Evolutionary conservation across 1,284 basidiomycete genomes (phyloP), one percentile per base, ranked within the genome.

Genomic region (Trametes sp.): DNA sequence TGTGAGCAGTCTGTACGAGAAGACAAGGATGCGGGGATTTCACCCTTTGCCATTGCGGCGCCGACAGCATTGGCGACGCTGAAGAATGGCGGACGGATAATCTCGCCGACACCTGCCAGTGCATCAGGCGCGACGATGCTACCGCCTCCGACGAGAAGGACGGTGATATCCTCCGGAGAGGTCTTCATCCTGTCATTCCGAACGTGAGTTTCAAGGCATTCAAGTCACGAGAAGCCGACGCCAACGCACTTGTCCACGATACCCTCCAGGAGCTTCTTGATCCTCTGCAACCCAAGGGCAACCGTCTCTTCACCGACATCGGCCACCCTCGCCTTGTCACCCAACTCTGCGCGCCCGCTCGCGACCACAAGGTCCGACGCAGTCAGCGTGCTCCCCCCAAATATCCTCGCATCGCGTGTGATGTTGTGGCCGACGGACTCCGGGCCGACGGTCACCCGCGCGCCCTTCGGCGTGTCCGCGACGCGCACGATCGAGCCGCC

Each of bases 11-110:
- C n/a, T n/a, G n/a, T n/a, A n/a, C n/a, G n/a, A n/a, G n/a, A n/a
- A n/a, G n/a, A n/a, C n/a, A n/a, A n/a, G n/a, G n/a, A n/a, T n/a
- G n/a, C n/a, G n/a, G n/a, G n/a, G n/a, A n/a, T n/a, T n/a, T 69
- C 67, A 49, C 80, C 78, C 60, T 76, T 81, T 5, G 80, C 80
- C 67, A 83, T 81, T 2, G 82, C 82, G 2, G 81, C 81, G 4
- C 86, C 85, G 16, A 87, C 84, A 3, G 85, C 86, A 65, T 87
- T 87, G 1, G 85, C 85, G 13, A 84, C 83, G 51, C 80, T 77
- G 61, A 80, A 81, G 69, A 78, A 81, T 0, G 80, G 81, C 16
- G 84, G 83, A 14, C 81, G 77, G 52, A 84, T 77, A 38, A 87
- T 80, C 54, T 80, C 75, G 24, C 71, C 76, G 4, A 85, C 81